Evolutionary conservation across 2,329 filamentous ascomycete genomes (phyloP), one percentile per base, ranked within the genome.

Genomic region (Cladosporium sp.): DNA sequence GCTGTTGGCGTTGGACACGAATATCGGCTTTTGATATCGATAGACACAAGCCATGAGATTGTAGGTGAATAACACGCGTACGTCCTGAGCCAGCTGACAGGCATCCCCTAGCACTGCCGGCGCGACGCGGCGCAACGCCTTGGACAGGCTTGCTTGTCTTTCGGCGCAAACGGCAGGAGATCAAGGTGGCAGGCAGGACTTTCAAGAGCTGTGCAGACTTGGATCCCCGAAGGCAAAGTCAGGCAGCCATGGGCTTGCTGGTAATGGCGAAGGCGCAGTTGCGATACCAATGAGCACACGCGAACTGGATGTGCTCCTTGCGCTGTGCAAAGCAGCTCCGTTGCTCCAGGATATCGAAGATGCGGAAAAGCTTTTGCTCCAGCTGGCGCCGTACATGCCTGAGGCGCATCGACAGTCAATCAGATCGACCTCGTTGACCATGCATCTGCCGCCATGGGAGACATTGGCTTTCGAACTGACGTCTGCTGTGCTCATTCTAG

Each of bases 261-360:
- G 54, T 42, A 52, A 49, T 9, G 6, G 2, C 8, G 43, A 38
- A n/a, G 46, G 46, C 32, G 46, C 40, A 37, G 34, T 46, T 19
- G 44, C 61, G 18, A 61, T 70, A 9, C 69, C 68, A 2, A 76
- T 74, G 68, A 70, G 85, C 49, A 83, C 91, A 50, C 85, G 88
- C 63, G 95, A 98, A 75, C 85, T 95, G 61, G 92, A 98, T 69
- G 87, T 95, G 49, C 79, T 98, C 22, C 74, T 97, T 22, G 89
- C 93, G 41, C 78, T 98, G 22, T 97, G 92, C 76, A 92, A 91
- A 72, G 89, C 92, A 49, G 89, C 91, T 3, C 86, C 89, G 3
- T 79, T 83, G 19, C 78, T 97, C 22, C 78, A 84, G 49, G 84
- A 82, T 43, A 70, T 75, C 40, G 82, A 88, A 56, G 86, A 87